Evolutionary conservation across 257 asterid genomes (phyloP).

Genomic region (Dorcoceras hygrometricum): DNA sequence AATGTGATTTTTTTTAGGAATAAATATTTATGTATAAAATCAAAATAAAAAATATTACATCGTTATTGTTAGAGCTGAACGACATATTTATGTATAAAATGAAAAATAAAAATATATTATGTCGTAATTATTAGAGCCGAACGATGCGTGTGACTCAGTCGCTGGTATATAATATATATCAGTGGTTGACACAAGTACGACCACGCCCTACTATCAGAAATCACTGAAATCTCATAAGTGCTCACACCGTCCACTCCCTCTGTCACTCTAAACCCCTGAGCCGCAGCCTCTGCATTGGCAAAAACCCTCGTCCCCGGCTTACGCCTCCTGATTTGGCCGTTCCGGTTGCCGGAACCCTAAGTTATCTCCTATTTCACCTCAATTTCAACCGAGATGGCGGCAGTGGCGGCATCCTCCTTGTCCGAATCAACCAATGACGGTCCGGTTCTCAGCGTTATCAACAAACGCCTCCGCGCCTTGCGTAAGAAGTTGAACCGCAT

Average conservation of each 20-base stretch:
- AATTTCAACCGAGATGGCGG: slow-evolving; percentile 33
- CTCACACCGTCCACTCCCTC: not conserved
- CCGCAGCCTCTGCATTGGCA: not conserved
- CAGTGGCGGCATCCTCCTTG: slow-evolving; percentile 23
- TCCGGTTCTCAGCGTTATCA: slow-evolving; percentile 64
- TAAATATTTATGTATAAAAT: no score
- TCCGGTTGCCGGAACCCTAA: slow-evolving; percentile 43
- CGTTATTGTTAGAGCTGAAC: no score
- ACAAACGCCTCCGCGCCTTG: slow-evolving; percentile 77
- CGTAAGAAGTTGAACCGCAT: slow-evolving; percentile 73
- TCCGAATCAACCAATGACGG: slow-evolving; percentile 55
- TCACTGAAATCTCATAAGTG: not conserved
- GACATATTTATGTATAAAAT: no score
- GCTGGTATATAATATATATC: no score
- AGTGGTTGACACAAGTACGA: no score
- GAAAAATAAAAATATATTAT: no score
- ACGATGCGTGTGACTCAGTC: no score
- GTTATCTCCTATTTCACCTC: not conserved
- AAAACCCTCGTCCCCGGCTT: slow-evolving; percentile 22
- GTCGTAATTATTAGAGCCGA: no score
- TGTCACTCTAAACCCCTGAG: not conserved
- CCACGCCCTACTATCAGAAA: no score
- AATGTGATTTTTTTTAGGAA: no score
- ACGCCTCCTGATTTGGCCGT: slow-evolving; percentile 29
- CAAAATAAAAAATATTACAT: no score